phyloP scores from a whole-genome alignment of 257 asterid genomes.

The Solanum ossicruentum region DNA sequence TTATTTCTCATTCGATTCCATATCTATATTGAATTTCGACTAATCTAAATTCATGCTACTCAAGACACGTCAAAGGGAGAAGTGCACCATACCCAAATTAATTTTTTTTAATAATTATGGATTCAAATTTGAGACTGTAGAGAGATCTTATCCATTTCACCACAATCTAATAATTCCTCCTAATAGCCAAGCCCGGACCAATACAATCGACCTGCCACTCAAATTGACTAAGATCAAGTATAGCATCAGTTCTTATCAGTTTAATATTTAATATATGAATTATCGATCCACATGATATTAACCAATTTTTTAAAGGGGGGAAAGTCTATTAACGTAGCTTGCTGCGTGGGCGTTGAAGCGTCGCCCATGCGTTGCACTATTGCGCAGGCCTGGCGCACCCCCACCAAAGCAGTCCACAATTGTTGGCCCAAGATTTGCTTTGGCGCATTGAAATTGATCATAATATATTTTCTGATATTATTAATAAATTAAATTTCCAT shows the following conservation, averaged over 20 bases:
- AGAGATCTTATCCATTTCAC: neutral
- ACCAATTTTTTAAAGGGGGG: neutral
- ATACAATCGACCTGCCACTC: too few species aligned
- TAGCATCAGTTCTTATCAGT: slow-evolving; percentile 81
- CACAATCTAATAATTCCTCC: neutral
- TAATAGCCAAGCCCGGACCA: too few species aligned
- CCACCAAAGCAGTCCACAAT: neutral
- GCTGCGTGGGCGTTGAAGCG: neutral
- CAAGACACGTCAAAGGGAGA: neutral
- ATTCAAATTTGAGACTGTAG: neutral
- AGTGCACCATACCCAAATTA: neutral
- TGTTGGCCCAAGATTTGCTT: too few species aligned
- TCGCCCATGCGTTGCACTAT: neutral
- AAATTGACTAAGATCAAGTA: slow-evolving; percentile 51
- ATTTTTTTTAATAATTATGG: neutral
- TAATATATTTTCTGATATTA: too few species aligned
- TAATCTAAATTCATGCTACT: neutral
- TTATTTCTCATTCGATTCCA: neutral
- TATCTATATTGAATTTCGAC: accelerated
- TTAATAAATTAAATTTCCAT: too few species aligned
- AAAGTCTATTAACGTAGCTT: neutral
- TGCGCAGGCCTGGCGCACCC: neutral
- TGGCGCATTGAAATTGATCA: too few species aligned
- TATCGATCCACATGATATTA: neutral
- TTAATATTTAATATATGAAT: neutral